These are phyloP conservation scores for Cytospora paraplurivora DNA, from an alignment of 2,329 filamentous ascomycete genomes.

Conservation along the genomic window DNA sequence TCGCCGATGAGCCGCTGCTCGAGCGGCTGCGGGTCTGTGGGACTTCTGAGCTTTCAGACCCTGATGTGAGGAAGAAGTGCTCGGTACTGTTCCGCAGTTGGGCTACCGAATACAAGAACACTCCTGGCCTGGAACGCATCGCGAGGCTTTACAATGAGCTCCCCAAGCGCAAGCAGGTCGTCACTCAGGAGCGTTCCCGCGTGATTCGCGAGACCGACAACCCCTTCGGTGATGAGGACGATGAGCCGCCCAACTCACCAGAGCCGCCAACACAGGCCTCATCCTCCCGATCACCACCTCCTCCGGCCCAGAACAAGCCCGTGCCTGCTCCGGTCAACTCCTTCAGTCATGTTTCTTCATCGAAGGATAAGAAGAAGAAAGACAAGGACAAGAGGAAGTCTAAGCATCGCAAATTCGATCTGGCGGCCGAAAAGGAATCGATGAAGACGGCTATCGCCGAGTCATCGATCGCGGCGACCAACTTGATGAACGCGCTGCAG, in stretches of 20 bases:
- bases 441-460: slow-evolving; percentile 90
- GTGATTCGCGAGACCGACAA: slow-evolving; percentile 80
- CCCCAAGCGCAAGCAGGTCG: slow-evolving; percentile 68
- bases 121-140: slow-evolving; percentile 77
- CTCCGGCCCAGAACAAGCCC: slow-evolving; percentile 26
- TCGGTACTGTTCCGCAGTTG: slow-evolving; percentile 84
- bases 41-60: slow-evolving; percentile 81
- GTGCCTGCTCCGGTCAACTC: slow-evolving; percentile 41
- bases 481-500: slow-evolving; percentile 83
- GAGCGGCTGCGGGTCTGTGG: slow-evolving; percentile 88
- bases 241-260: slow-evolving; percentile 48
- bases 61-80: slow-evolving; percentile 85
- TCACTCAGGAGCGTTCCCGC: slow-evolving; percentile 76
- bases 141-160: slow-evolving; percentile 76
- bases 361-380: slow-evolving; percentile 49
- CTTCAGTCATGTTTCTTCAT: slow-evolving; percentile 44
- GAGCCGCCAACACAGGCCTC: slow-evolving; percentile 33
- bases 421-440: slow-evolving; percentile 83
- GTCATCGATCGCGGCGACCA: slow-evolving; percentile 86
- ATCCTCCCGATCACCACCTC: slow-evolving; percentile 34
- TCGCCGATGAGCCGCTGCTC: slow-evolving; percentile 87
- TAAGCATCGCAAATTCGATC: slow-evolving; percentile 70
- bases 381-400: slow-evolving; percentile 53
- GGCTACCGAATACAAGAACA: slow-evolving; percentile 79
- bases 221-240: slow-evolving; percentile 68